A percentile compares a stretch with the other conserved stretches of the same genome.
Evolutionary conservation across 1,139 yeast genomes (phyloP).

Genomic region (Geotrichum klebahnii): DNA sequence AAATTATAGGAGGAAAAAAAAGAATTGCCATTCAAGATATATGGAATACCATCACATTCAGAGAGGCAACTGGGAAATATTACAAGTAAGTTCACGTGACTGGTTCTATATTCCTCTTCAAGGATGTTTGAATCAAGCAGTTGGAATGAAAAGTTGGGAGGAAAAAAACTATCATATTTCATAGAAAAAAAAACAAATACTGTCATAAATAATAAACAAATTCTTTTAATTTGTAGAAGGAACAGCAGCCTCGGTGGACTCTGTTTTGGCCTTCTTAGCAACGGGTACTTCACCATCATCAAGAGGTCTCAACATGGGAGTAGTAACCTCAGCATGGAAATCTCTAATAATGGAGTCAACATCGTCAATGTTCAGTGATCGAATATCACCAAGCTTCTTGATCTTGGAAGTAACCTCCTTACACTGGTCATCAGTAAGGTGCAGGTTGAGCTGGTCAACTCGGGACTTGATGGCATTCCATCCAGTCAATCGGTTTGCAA

Average conservation of each 20-base stretch:
- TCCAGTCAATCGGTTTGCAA: slow-evolving; percentile 95
- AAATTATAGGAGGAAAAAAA: too few species aligned
- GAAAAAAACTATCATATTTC: too few species aligned
- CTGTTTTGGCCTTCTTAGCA: slow-evolving; percentile 18
- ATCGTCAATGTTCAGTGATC: slow-evolving; percentile 92
- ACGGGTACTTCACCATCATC: slow-evolving; percentile 25
- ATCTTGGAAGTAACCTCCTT: slow-evolving; percentile 93
- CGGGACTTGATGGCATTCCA: slow-evolving; percentile 99
- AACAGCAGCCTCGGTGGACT: slow-evolving; percentile 3
- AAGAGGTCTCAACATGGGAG: slow-evolving; percentile 38
- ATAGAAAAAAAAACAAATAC: too few species aligned
- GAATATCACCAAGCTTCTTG: slow-evolving; percentile 89
- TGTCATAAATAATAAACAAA: too few species aligned
- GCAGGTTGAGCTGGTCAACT: slow-evolving; percentile 92
- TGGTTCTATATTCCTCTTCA: too few species aligned
- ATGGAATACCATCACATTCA: too few species aligned
- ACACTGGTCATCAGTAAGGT: slow-evolving; percentile 85
- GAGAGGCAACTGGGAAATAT: too few species aligned
- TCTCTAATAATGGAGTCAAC: slow-evolving; percentile 95
- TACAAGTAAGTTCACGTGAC: too few species aligned
- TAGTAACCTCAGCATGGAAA: slow-evolving; percentile 66
- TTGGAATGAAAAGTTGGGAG: too few species aligned
- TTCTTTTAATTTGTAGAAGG: background rate
- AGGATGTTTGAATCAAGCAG: too few species aligned
- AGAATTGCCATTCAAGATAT: too few species aligned